Conservation (phyloP, 805 yeast species). For the Candida bentonensis region DNA sequence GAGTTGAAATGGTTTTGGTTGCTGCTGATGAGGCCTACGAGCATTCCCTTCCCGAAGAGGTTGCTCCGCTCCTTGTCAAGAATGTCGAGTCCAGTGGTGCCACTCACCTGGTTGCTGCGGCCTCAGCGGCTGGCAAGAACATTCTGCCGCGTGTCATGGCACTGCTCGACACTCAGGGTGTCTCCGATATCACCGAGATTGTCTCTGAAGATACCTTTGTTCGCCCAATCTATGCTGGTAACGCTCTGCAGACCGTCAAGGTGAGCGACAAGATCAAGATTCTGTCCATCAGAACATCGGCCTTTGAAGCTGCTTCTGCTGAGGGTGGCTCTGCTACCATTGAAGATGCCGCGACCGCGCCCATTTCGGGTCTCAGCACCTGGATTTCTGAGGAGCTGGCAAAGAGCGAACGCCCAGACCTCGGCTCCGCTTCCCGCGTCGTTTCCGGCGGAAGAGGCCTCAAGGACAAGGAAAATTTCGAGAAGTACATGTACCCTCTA, state of each 20-base stretch:
- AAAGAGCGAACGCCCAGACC: conserved; percentile 78
- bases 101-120: conserved; percentile 66
- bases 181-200: conserved; percentile 67
- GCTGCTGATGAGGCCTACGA: conserved; percentile 47
- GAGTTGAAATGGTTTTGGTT: conserved; percentile 40
- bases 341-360: conserved; percentile 27
- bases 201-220: conserved; percentile 57
- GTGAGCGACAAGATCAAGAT: conserved; percentile 51
- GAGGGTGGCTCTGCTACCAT: conserved; percentile 27
- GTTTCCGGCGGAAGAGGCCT: conserved; percentile 93
- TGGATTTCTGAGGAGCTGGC: conserved; percentile 68
- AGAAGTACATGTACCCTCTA: conserved; percentile 59
- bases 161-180: conserved; percentile 69
- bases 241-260: conserved; percentile 72
- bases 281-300: conserved; percentile 71
- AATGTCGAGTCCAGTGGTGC: conserved; percentile 30
- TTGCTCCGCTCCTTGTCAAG: conserved; percentile 51
- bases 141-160: conserved; percentile 82
- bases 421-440: conserved; percentile 66
- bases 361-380: conserved; percentile 25
- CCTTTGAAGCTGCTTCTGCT: conserved; percentile 41
- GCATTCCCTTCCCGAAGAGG: conserved; percentile 60
- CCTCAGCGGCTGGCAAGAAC: conserved; percentile 80
- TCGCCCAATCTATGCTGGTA: conserved; percentile 94
- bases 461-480: conserved; percentile 80